These are phyloP conservation scores for Pseudocohnilembus persalinus DNA, from an alignment of 169 alveolate species.

Conservation along the genomic window DNA sequence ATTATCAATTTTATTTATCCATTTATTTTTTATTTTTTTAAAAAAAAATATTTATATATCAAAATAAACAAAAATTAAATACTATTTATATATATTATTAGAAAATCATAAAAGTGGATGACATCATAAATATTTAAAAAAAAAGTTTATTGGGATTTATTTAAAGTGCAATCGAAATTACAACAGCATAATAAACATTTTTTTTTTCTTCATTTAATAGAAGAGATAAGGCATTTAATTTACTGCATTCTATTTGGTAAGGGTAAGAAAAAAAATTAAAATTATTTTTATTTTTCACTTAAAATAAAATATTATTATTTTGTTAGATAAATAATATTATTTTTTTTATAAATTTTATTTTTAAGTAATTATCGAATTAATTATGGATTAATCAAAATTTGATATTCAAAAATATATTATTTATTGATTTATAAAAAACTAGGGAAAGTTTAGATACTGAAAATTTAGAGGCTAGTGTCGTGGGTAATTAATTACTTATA, in stretches of 20 bases:
- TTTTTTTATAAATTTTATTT: not conserved
- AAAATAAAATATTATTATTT: too few species aligned
- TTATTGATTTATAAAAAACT: too few species aligned
- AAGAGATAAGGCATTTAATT: constrained; percentile 15
- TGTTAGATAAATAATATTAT: not conserved
- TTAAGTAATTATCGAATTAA: not conserved
- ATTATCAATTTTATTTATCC: too few species aligned
- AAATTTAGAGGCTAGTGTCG: too few species aligned
- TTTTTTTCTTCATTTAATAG: constrained; percentile 17
- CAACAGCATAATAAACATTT: not conserved
- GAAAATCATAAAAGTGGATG: constrained; percentile 13
- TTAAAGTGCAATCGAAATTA: constrained; percentile 14
- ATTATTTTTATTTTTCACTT: too few species aligned
- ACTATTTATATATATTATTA: too few species aligned
- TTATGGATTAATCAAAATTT: not conserved
- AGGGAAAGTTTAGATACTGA: too few species aligned
- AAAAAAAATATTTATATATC: too few species aligned
- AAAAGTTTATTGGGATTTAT: constrained; percentile 5
- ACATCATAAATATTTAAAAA: constrained; percentile 1
- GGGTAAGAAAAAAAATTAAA: constrained; percentile 4
- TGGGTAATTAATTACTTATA: too few species aligned
- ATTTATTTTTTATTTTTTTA: too few species aligned
- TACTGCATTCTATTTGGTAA: constrained; percentile 11
- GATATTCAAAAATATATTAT: too few species aligned
- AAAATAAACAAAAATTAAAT: too few species aligned